phyloP scores from a whole-genome alignment of 257 asterid species.

The Salvia rosmarinus region DNA sequence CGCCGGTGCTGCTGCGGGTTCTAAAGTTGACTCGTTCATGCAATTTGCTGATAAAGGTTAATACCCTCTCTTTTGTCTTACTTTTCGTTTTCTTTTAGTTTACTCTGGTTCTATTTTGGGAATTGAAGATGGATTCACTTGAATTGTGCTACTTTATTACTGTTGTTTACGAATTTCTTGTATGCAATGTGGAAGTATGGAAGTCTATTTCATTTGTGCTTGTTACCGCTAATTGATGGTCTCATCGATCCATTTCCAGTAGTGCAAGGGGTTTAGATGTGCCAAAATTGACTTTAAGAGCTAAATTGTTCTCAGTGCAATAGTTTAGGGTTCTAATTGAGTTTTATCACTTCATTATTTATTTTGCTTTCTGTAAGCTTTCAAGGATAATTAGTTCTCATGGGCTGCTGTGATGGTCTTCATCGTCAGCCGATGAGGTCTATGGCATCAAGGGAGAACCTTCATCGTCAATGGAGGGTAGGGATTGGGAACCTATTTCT shows the following conservation, averaged over 20 bases:
- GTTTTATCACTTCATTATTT: no score
- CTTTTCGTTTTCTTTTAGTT: neutral
- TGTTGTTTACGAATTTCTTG: neutral
- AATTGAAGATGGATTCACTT: neutral
- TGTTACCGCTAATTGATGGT: neutral
- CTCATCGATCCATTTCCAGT: neutral
- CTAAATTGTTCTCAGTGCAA: no score
- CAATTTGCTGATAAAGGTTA: slow-evolving; percentile 87
- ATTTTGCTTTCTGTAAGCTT: no score
- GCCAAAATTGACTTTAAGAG: neutral
- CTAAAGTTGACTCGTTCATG: slow-evolving; percentile 75
- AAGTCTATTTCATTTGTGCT: slow-evolving; percentile 8
- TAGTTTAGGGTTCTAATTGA: no score
- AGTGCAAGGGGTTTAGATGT: neutral
- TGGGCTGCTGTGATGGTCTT: neutral
- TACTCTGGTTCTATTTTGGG: neutral
- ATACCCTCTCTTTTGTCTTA: neutral
- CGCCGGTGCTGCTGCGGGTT: slow-evolving; percentile 35
- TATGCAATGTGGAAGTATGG: neutral
- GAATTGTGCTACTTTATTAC: neutral
- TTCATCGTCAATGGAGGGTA: neutral
- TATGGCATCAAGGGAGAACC: neutral
- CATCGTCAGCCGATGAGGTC: neutral
- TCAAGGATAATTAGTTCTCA: no score
- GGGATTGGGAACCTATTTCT: neutral